Base-by-base conservation (phyloP, 2,329 filamentous ascomycete genomes). In the Beauveria sp. region DNA sequence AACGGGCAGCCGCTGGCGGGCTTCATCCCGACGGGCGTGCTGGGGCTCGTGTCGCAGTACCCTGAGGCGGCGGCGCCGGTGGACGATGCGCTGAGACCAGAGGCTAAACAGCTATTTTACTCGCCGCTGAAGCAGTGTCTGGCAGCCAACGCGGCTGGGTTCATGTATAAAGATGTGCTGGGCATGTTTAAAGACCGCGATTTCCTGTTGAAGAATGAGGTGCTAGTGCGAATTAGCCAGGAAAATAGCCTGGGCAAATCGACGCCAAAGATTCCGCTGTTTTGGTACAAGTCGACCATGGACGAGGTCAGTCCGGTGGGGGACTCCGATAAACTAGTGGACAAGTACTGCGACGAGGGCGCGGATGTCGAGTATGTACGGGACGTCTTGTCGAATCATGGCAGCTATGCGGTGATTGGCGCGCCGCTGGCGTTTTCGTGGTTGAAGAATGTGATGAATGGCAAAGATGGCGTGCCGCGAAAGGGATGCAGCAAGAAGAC, bases 51-150 rank as follows among this genome's bases (percentile, higher is more conserved):
- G 10, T 48, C 37, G 12, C 47, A 58, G 55, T 62, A 62, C 54
- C 60, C 60, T 14, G 48, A 54, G 3, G 20, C 28, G 5, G 18
- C 14, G 9, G 16, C 44, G 26, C 41, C 40, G 0, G 18, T 61
- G 18, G 59, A 61, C 30, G 34, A 26, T 47, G 26, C 37, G 41
- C 40, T 58, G 10, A 48, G 34, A 30, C 54, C 60, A 20, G 20
- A 20, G 28, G 46, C 34, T 18, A 46, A 28, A 20, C 18, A 70
- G 67, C 75, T 74, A 2, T 58, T 62, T 20, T 61, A 65, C 61
- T 5, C 72, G 34, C 62, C 64, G 1, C 63, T 67, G 8, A 26
- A 48, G 66, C 60, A 68, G 63, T 65, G 65, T 62, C n/a, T 68
- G 24, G 26, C 34, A n/a, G 60, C 54, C 14, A 18, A 56, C 26